Evolutionary conservation across 345 rosid genomes (phyloP).

Genomic region (Jatropha curcas): DNA sequence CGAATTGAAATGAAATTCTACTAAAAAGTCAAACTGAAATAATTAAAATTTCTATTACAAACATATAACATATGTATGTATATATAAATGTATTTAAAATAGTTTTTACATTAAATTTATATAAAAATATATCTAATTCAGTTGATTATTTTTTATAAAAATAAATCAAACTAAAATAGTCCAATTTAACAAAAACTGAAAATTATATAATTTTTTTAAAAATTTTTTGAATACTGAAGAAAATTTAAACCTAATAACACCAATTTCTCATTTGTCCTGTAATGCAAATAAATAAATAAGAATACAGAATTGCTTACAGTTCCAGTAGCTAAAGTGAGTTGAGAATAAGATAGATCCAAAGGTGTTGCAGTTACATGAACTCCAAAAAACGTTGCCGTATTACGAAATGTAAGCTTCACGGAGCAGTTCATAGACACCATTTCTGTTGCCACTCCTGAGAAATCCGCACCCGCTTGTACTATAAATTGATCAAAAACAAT

Average conservation of each 20-base stretch:
- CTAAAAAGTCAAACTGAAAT: no score
- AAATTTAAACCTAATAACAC: background rate
- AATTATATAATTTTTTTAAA: no score
- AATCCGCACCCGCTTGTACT: conserved; percentile 69
- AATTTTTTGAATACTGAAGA: background rate
- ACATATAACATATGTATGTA: no score
- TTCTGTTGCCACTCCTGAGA: conserved; percentile 60
- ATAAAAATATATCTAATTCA: no score
- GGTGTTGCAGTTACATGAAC: conserved; percentile 66
- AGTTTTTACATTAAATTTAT: no score
- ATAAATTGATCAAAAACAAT: conserved; percentile 50
- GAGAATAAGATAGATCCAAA: conserved; percentile 56
- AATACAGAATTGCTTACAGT: conserved; percentile 28
- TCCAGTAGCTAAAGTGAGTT: conserved; percentile 62
- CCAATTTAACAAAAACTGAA: no score
- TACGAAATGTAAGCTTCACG: conserved; percentile 53
- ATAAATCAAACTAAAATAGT: no score
- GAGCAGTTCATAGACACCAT: conserved; percentile 69
- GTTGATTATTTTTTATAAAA: no score
- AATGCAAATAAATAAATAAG: no score
- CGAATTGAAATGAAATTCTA: no score
- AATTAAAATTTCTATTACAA: no score
- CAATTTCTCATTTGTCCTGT: background rate
- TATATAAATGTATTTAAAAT: no score
- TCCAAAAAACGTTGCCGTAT: conserved; percentile 63